These are phyloP conservation scores for Kwoniella dejecticola DNA, from an alignment of 768 basidiomycete genomes.

Conservation along the genomic window DNA sequence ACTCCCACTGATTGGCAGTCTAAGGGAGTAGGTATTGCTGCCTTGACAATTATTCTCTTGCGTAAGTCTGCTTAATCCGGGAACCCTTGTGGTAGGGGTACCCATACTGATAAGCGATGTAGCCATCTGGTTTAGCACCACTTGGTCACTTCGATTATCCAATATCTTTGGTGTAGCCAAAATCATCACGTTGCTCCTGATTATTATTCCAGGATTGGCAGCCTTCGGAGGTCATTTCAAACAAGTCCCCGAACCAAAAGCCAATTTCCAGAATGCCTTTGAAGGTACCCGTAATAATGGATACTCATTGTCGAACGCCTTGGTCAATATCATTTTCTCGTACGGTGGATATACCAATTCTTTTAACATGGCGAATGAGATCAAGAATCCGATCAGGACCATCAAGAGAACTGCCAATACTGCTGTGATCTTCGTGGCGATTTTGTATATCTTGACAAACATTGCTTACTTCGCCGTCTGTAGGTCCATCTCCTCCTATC, in stretches of 20 bases:
- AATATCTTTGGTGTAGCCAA: conserved; percentile 32
- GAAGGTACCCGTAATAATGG: conserved; percentile 28
- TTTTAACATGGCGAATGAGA: conserved; percentile 38
- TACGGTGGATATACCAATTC: conserved; percentile 44
- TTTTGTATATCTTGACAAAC: conserved; percentile 38
- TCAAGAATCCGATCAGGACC: conserved; percentile 35
- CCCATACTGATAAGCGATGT: not conserved
- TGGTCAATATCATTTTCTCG: conserved; percentile 42
- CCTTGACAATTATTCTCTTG: conserved; percentile 8
- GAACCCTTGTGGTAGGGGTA: too few species aligned
- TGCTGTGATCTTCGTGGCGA: conserved; percentile 33
- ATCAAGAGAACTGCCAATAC: conserved; percentile 29
- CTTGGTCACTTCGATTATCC: conserved; percentile 22
- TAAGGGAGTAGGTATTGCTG: conserved; percentile 29
- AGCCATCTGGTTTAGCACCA: conserved; percentile 27
- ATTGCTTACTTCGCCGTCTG: conserved; percentile 41
- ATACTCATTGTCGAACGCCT: conserved; percentile 32
- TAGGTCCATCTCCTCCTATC: conserved; percentile 9
- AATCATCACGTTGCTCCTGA: conserved; percentile 30
- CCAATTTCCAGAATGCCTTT: conserved; percentile 45
- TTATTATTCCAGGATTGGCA: conserved; percentile 37
- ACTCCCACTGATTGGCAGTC: conserved; percentile 24
- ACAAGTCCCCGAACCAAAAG: conserved; percentile 23
- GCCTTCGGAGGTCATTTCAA: conserved; percentile 34
- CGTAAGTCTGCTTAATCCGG: too few species aligned